Conservation (phyloP, 176 grass and related monocot genomes). For the Bothriochloa decipiens region DNA sequence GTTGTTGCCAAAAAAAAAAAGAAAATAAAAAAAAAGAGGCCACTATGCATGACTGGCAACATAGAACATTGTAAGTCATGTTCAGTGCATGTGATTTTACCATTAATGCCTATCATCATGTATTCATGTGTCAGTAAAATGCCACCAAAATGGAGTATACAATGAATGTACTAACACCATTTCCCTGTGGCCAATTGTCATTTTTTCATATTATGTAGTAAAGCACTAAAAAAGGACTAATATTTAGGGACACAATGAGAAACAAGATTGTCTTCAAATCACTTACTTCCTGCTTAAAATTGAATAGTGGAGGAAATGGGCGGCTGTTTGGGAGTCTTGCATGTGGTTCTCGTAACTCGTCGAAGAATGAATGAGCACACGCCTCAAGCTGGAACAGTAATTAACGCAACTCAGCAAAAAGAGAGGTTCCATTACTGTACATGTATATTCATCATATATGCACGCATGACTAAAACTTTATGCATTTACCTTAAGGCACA, state of each 20-base stretch:
- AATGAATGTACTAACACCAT: background rate
- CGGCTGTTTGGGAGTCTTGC: conserved; percentile 62
- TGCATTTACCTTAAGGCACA: background rate
- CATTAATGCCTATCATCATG: background rate
- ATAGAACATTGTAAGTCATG: background rate
- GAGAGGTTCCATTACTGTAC: background rate
- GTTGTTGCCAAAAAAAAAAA: background rate
- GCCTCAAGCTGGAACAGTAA: conserved; percentile 57
- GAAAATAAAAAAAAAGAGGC: background rate
- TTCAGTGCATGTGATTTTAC: background rate
- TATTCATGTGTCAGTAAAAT: conserved; percentile 1
- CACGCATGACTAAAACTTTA: background rate
- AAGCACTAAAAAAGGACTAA: background rate
- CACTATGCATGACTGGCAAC: background rate
- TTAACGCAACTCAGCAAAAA: background rate
- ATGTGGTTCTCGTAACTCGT: conserved; percentile 58
- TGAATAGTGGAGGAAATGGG: conserved; percentile 59
- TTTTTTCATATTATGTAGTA: background rate
- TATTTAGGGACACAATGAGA: background rate
- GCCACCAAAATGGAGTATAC: background rate
- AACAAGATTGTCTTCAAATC: background rate
- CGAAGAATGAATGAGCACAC: conserved; percentile 65
- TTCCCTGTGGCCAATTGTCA: background rate
- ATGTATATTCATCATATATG: background rate
- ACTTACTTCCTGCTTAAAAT: conserved; percentile 70